Conservation (phyloP, 2,329 filamentous ascomycete species). For the Alternaria viburni region DNA sequence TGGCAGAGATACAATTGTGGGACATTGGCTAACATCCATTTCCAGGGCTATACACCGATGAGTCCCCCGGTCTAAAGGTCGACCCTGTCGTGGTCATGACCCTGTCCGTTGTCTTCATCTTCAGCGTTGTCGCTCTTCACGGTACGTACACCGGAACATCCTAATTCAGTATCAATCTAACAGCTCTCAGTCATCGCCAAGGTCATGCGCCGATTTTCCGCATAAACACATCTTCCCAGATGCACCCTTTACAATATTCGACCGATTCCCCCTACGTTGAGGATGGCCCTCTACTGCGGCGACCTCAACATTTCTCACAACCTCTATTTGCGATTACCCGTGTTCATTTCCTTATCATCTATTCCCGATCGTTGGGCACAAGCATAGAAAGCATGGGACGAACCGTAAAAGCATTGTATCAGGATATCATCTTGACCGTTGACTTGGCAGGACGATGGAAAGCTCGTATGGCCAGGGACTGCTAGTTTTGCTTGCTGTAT, state of each 20-base stretch:
- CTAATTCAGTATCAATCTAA: conserved; percentile 11
- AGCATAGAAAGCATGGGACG: conserved; percentile 10
- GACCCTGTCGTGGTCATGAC: conserved; percentile 97
- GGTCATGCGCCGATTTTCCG: conserved; percentile 84
- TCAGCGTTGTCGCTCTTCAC: conserved; percentile 96
- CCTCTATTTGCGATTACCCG: conserved; percentile 8
- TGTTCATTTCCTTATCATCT: conserved; percentile 9
- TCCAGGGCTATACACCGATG: conserved; percentile 94
- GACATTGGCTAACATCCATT: conserved; percentile 20
- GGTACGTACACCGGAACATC: conserved; percentile 65
- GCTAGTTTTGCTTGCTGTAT: conserved; percentile 40
- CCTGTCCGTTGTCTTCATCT: conserved; percentile 96
- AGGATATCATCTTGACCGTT: conserved; percentile 20
- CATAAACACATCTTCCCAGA: conserved; percentile 44
- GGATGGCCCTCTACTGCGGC: conserved; percentile 31
- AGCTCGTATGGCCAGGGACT: conserved; percentile 17
- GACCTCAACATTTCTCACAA: conserved; percentile 8
- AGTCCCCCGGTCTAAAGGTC: conserved; percentile 95
- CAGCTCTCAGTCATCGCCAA: conserved; percentile 82
- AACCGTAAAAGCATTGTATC: conserved; percentile 30
- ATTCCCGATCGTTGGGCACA: conserved; percentile 17
- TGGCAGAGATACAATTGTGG: neutral
- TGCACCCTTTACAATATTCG: conserved; percentile 11
- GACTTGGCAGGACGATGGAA: conserved; percentile 7
- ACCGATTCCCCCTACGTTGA: conserved; percentile 10